These are phyloP conservation scores for Candida boidinii DNA, from an alignment of 805 yeast genomes.

Conservation along the genomic window DNA sequence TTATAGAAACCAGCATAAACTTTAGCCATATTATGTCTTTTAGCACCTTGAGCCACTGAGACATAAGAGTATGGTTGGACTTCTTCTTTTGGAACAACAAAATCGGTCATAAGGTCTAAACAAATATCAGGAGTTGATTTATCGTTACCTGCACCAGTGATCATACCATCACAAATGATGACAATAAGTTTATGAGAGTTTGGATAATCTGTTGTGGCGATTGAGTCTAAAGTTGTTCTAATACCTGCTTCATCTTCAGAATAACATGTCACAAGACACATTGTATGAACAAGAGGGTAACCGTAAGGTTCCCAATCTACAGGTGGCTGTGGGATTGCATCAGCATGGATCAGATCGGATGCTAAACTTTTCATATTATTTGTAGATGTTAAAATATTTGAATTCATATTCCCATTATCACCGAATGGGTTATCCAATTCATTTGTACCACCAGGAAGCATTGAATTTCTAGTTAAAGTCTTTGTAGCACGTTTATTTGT, in stretches of 20 bases:
- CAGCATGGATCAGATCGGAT: conserved; percentile 57
- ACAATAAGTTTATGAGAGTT: conserved; percentile 85
- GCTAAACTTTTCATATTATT: conserved; percentile 30
- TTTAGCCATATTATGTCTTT: conserved; percentile 97
- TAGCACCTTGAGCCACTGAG: conserved; percentile 89
- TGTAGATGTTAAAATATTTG: conserved; percentile 23
- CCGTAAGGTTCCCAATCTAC: conserved; percentile 80
- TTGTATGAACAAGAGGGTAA: conserved; percentile 66
- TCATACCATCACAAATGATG: conserved; percentile 86
- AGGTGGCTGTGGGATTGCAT: conserved; percentile 88
- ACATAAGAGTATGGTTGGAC: conserved; percentile 83
- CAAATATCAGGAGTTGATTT: conserved; percentile 84
- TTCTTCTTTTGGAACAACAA: conserved; percentile 61
- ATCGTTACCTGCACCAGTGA: conserved; percentile 92
- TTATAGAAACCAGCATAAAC: conserved; percentile 91
- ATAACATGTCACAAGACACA: conserved; percentile 84
- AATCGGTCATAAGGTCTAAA: conserved; percentile 77
- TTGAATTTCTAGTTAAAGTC: conserved; percentile 8
- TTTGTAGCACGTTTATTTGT: conserved; percentile 6
- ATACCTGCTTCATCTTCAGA: conserved; percentile 87
- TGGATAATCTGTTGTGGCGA: conserved; percentile 93
- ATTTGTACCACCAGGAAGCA: conserved; percentile 3
- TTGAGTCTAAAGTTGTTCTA: conserved; percentile 82
- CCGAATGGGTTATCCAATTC: neutral
- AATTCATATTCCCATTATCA: conserved; percentile 8